phyloP scores from a whole-genome alignment of 176 grass and related monocot species.

The Sorghum bicolor region DNA sequence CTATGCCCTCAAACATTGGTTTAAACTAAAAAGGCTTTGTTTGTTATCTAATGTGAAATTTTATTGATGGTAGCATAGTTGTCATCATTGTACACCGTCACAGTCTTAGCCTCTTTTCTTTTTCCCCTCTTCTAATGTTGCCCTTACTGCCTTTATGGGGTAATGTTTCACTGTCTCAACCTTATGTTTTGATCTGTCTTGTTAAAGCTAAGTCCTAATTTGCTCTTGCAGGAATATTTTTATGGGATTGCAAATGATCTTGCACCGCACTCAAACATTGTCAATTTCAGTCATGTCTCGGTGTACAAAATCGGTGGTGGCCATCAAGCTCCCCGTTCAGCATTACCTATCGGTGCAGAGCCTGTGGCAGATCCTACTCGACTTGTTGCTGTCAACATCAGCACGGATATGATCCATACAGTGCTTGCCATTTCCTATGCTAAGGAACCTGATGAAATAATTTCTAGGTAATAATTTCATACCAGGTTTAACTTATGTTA shows the following conservation, averaged over 20 bases:
- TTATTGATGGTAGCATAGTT: not conserved
- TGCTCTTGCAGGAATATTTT: slow-evolving; percentile 76
- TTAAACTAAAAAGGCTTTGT: not conserved
- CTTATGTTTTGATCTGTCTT: slow-evolving; percentile 5
- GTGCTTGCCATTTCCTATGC: slow-evolving; percentile 88
- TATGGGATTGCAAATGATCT: slow-evolving; percentile 92
- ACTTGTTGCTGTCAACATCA: slow-evolving; percentile 74
- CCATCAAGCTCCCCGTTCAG: slow-evolving; percentile 88
- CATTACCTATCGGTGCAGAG: slow-evolving; percentile 84
- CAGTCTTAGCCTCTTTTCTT: not conserved
- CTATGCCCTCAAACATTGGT: not conserved
- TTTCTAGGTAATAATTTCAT: slow-evolving; percentile 66
- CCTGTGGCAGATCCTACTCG: slow-evolving; percentile 84
- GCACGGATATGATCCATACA: slow-evolving; percentile 84
- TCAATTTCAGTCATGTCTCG: slow-evolving; percentile 85
- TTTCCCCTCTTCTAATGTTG: not conserved
- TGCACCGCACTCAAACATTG: slow-evolving; percentile 88
- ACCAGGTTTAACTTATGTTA: not conserved
- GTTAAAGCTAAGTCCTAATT: not conserved
- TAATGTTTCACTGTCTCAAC: not conserved
- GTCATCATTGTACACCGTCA: not conserved
- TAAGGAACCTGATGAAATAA: slow-evolving; percentile 88
- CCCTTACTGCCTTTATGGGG: not conserved
- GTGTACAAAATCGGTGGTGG: slow-evolving; percentile 87
- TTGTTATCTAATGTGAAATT: not conserved